Conservation (phyloP, 2,329 filamentous ascomycete species). For the Neofusicoccum laricinum region DNA sequence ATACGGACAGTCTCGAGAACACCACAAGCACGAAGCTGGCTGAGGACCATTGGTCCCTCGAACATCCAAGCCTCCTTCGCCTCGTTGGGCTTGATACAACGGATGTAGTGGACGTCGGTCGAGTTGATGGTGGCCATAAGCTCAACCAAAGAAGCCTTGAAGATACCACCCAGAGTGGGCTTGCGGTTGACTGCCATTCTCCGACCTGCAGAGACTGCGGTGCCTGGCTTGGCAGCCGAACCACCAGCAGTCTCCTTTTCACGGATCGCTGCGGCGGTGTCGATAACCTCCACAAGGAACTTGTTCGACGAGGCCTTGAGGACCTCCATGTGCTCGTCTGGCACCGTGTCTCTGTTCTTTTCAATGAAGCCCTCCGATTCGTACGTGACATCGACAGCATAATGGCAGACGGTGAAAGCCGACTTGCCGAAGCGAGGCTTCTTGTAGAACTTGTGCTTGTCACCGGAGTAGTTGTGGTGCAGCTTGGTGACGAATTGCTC, state of each 20-base stretch:
- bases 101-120: conserved; percentile 97
- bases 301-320: conserved; percentile 77
- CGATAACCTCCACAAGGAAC: conserved; percentile 81
- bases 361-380: conserved; percentile 99
- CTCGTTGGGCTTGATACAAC: conserved; percentile 98
- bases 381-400: conserved; percentile 96
- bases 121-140: conserved; percentile 97
- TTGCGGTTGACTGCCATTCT: conserved; percentile 94
- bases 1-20: conserved; percentile 97
- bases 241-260: conserved; percentile 74
- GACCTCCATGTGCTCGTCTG: conserved; percentile 96
- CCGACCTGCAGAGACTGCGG: conserved; percentile 65
- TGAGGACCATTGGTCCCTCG: conserved; percentile 97
- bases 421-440: conserved; percentile 98
- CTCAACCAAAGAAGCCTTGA: conserved; percentile 97
- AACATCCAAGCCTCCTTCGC: conserved; percentile 97
- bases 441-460: conserved; percentile 97
- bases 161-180: conserved; percentile 94
- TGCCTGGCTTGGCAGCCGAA: conserved; percentile 66
- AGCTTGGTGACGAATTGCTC: conserved; percentile 96
- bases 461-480: conserved; percentile 84
- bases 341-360: conserved; percentile 98
- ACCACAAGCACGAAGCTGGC: conserved; percentile 95
- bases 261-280: conserved; percentile 79
- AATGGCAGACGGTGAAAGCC: conserved; percentile 96